Conservation (phyloP, 192 early-diverging fungal genomes). For the Coemansia sp. region DNA sequence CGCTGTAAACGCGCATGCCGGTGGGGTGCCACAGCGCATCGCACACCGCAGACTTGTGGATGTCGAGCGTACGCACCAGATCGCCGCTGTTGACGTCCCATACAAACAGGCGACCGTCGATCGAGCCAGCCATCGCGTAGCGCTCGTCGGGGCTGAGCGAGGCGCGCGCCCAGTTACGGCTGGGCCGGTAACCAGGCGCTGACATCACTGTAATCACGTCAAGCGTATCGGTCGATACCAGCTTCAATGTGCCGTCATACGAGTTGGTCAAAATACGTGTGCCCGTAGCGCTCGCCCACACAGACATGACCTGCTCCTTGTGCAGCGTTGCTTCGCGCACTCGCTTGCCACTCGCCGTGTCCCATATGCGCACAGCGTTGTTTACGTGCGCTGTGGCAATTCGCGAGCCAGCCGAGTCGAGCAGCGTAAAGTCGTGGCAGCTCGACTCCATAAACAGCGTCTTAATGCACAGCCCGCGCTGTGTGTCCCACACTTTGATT, state of each 20-base stretch:
- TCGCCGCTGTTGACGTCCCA: slow-evolving; percentile 72
- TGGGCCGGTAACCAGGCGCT: slow-evolving; percentile 75
- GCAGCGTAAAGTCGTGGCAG: slow-evolving; percentile 85
- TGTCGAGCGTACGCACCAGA: slow-evolving; percentile 64
- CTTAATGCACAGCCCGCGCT: slow-evolving; percentile 81
- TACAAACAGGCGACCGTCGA: slow-evolving; percentile 75
- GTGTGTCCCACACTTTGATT: slow-evolving; percentile 93
- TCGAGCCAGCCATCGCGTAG: slow-evolving; percentile 78
- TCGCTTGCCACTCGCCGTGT: slow-evolving; percentile 73
- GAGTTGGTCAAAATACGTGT: slow-evolving; percentile 86
- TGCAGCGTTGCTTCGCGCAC: slow-evolving; percentile 87
- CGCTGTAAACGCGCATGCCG: slow-evolving; percentile 63
- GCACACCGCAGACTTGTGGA: slow-evolving; percentile 71
- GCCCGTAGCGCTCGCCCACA: slow-evolving; percentile 59
- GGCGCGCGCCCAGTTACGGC: slow-evolving; percentile 86
- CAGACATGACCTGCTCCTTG: slow-evolving; percentile 83
- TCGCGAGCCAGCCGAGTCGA: slow-evolving; percentile 74
- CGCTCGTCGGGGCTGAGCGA: slow-evolving; percentile 78
- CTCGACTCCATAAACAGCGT: slow-evolving; percentile 93
- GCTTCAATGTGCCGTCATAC: slow-evolving; percentile 85
- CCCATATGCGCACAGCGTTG: slow-evolving; percentile 90
- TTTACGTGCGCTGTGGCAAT: slow-evolving; percentile 93
- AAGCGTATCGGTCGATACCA: slow-evolving; percentile 78
- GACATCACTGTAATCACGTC: slow-evolving; percentile 60
- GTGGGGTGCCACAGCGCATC: slow-evolving; percentile 66